Percentiles rank a stretch among this genome's conserved stretches.
Evolutionary conservation across 2,329 filamentous ascomycete genomes (phyloP).

Genomic region (Penicillium olsonii): DNA sequence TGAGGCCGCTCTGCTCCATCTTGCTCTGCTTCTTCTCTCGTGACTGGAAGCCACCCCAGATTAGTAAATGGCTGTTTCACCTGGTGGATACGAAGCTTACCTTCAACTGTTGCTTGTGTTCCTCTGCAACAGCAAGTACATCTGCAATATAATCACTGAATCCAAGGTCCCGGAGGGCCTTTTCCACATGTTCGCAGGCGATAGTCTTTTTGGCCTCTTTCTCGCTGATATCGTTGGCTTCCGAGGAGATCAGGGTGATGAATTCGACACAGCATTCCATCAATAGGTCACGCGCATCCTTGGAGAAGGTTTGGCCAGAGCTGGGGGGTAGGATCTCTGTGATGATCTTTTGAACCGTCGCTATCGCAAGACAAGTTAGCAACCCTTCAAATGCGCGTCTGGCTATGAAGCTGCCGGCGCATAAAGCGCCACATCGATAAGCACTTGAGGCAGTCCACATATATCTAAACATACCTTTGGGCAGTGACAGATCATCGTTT

Average conservation of each 20-base stretch:
- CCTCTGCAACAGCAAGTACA: constrained; percentile 80
- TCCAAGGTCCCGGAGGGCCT: constrained; percentile 86
- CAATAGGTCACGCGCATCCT: constrained; percentile 89
- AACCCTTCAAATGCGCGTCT: constrained; percentile 1
- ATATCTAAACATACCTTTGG: constrained; percentile 50
- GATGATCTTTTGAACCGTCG: constrained; percentile 80
- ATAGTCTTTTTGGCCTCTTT: constrained; percentile 99
- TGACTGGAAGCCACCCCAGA: constrained; percentile 60
- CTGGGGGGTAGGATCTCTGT: constrained; percentile 83
- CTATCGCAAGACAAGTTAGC: constrained; percentile 39
- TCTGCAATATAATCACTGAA: constrained; percentile 90
- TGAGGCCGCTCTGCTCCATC: constrained; percentile 90
- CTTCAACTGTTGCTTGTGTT: constrained; percentile 92
- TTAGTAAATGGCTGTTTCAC: constrained; percentile 4
- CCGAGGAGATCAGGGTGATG: constrained; percentile 96
- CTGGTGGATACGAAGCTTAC: constrained; percentile 47
- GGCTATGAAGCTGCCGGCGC: neutral
- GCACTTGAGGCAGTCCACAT: neutral
- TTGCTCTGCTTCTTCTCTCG: constrained; percentile 97
- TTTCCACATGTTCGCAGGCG: constrained; percentile 95
- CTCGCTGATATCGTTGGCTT: constrained; percentile 98
- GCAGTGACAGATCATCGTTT: constrained; percentile 61
- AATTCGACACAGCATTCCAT: constrained; percentile 99
- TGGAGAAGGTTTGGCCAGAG: constrained; percentile 81
- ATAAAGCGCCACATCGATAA: neutral